These are phyloP conservation scores for Emiliania huxleyi DNA, from an alignment of 78 protist species.

Conservation along the genomic window DNA sequence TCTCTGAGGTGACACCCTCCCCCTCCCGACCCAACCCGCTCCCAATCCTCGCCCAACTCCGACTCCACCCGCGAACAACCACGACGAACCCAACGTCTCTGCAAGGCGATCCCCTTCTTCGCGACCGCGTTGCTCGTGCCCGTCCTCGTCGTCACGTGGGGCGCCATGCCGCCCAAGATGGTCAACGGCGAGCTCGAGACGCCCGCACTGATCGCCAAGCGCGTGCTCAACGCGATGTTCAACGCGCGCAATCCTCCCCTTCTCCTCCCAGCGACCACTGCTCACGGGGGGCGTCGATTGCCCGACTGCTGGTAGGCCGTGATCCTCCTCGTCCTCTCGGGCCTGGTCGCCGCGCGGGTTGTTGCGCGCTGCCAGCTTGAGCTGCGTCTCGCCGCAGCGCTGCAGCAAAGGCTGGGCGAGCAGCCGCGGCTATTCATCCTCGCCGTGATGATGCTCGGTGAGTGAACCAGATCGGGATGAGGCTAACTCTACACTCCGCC, in stretches of 20 bases:
- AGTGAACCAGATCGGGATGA: too few relatives aligned
- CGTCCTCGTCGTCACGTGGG: neutral
- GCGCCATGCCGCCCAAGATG: neutral
- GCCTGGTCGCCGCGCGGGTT: neutral
- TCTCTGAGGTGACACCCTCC: neutral
- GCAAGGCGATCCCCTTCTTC: neutral
- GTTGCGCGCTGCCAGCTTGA: neutral
- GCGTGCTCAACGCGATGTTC: neutral
- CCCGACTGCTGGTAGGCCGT: too few relatives aligned
- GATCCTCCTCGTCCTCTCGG: neutral
- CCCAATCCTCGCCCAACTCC: too few relatives aligned
- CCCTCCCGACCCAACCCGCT: too few relatives aligned
- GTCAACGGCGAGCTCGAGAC: neutral
- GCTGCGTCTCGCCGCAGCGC: neutral
- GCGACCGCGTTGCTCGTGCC: conserved; percentile 3
- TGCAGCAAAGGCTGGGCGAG: neutral
- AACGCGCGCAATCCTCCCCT: neutral
- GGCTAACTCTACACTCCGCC: too few relatives aligned
- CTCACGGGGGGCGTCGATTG: too few relatives aligned
- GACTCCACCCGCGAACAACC: too few relatives aligned
- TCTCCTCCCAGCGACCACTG: too few relatives aligned
- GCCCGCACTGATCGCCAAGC: too few relatives aligned
- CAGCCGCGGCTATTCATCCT: neutral
- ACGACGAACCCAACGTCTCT: too few relatives aligned
- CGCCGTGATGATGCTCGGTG: neutral